Base-by-base conservation (phyloP, 2,329 filamentous ascomycete genomes). In the Aureobasidium sp. region DNA sequence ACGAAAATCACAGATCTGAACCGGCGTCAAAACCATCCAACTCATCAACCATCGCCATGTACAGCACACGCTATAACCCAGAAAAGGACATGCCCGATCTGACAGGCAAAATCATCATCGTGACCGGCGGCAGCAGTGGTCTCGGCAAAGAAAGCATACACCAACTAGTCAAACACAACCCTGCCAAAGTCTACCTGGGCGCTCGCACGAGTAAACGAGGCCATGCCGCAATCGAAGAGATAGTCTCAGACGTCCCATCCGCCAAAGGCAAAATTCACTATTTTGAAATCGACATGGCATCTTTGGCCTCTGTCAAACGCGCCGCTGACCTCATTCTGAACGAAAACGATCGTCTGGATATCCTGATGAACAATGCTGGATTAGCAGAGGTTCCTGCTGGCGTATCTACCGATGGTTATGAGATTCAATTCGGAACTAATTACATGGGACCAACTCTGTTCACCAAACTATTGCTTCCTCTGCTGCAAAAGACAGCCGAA, bases 111-210 rank as follows among this genome's bases (percentile, higher is more conserved):
- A 72, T 76, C 29, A 72, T 76, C 56, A 43, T 74, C 7, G 70
- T 73, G 18, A 74, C 71, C 11, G 71, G 72, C 16, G 72, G 72
- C 29, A 73, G 47, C 31, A 67, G 70, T 9, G 73, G 73, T 27
- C 69, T 75, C 9, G 73, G 72, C 25, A 50, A 40, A 59, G 68
- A 84, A 69, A 81, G 82, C 10, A 73, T 86, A 50, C 71, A 80
- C 42, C 79, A 83, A 61, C 78, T 87, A 50, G 82, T 82, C n/a
- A 78, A 77, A 65, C 86, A 88, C 71, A 73, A 78, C 10, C 85
- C 87, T 2, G 76, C 77, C 1, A 82, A 86, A 65, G 84, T 89
- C 67, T 88, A 85, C 76, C 81, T 90, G 66, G 85, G 81, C 18
- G 85, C 70, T 1, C 67, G 74, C 47, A 71, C 85, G 3, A 83